phyloP scores from a whole-genome alignment of 2,329 filamentous ascomycete species.

The Dothiorella sarmentorum region DNA sequence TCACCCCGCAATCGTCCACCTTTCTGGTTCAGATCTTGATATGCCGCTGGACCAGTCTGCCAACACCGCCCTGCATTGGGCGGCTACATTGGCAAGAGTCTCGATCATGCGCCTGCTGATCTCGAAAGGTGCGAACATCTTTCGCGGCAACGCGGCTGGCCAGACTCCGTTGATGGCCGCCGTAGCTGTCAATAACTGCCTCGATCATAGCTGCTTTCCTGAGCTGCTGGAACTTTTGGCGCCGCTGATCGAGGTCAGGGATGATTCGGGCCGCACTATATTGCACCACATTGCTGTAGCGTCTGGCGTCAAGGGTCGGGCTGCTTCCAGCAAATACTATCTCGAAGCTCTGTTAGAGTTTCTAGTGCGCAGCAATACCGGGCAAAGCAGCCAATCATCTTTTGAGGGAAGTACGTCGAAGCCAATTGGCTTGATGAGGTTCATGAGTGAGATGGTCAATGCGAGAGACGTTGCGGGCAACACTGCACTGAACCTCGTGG shows the following conservation, averaged over 20 bases:
- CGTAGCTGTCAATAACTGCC: constrained; percentile 88
- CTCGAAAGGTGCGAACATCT: constrained; percentile 78
- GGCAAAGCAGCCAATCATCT: constrained; percentile 28
- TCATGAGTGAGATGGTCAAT: constrained; percentile 97
- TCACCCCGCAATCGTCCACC: constrained; percentile 71
- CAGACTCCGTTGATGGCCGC: constrained; percentile 93
- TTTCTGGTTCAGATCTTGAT: constrained; percentile 79
- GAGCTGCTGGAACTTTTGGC: constrained; percentile 86
- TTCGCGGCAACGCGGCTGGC: constrained; percentile 80
- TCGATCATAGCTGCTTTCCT: constrained; percentile 86
- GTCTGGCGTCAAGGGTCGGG: constrained; percentile 90
- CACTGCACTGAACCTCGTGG: constrained; percentile 90
- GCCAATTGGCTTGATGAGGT: constrained; percentile 82
- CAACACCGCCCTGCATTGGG: constrained; percentile 94
- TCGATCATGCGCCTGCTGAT: constrained; percentile 78
- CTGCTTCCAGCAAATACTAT: constrained; percentile 90
- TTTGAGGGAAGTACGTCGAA: constrained; percentile 60
- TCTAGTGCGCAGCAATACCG: constrained; percentile 70
- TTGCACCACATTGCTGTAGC: constrained; percentile 95
- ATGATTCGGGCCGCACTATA: constrained; percentile 85
- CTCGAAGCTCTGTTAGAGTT: constrained; percentile 92
- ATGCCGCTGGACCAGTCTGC: constrained; percentile 85
- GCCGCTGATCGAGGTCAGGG: constrained; percentile 83
- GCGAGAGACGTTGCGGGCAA: constrained; percentile 91
- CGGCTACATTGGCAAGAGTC: constrained; percentile 84